phyloP scores from a whole-genome alignment of 345 rosid species.

The Hibiscus mutabilis region DNA sequence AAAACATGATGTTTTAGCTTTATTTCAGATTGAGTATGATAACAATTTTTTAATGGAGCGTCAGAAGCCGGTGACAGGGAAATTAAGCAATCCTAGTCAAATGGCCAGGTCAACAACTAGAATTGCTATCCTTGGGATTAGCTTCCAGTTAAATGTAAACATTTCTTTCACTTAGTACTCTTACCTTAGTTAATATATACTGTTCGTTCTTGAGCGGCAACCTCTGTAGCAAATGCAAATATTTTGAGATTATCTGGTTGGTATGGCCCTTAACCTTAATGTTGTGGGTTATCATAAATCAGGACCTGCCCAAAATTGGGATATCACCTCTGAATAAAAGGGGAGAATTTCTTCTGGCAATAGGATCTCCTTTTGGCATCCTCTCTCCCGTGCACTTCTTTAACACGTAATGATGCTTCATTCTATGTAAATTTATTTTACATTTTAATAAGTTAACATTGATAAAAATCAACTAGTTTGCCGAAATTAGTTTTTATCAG shows the following conservation, averaged over 20 bases:
- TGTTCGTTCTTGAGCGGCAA: not conserved
- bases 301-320: constrained; percentile 47
- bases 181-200: not conserved
- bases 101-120: constrained; percentile 57
- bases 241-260: not conserved
- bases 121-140: constrained; percentile 75
- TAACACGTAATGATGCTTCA: constrained; percentile 54
- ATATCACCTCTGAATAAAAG: constrained; percentile 34
- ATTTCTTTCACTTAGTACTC: constrained; percentile 2
- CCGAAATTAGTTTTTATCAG: not conserved
- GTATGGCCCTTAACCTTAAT: constrained; percentile 3
- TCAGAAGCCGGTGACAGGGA: constrained; percentile 27
- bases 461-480: not conserved
- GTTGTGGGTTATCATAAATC: constrained; percentile 22
- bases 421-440: not conserved
- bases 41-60: constrained; percentile 29
- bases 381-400: constrained; percentile 85
- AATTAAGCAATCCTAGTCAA: constrained; percentile 38
- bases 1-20: constrained; percentile 1
- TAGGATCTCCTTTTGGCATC: constrained; percentile 93
- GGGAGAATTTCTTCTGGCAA: constrained; percentile 68
- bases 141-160: constrained; percentile 42
- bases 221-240: not conserved
- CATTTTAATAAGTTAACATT: constrained; percentile 10
- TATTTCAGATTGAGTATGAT: constrained; percentile 32